A percentile compares a stretch with the other conserved stretches of the same genome.
Evolutionary conservation across 1,284 basidiomycete genomes (phyloP).

Genomic region (Ustilago nuda): DNA sequence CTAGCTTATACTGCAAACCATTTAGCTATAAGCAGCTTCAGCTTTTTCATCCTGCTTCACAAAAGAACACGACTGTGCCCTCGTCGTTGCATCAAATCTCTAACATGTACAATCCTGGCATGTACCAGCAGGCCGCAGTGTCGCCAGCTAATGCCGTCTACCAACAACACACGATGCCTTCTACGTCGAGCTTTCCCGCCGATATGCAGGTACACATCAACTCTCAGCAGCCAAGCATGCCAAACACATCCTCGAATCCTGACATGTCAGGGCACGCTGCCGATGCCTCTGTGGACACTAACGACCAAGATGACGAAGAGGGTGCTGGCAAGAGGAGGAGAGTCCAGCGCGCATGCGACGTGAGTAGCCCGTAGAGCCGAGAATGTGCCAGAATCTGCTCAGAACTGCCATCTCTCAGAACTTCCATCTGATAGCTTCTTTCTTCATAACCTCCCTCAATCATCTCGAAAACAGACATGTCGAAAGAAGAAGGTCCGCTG

Average conservation of each 20-base stretch:
- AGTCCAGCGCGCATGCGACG: slow-evolving; percentile 60
- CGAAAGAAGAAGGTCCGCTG: slow-evolving; percentile 65
- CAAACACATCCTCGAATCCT: slow-evolving; percentile 14
- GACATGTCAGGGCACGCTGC: slow-evolving; percentile 23
- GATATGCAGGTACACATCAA: slow-evolving; percentile 19
- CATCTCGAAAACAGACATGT: slow-evolving; percentile 37
- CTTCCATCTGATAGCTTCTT: not conserved
- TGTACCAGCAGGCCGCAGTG: slow-evolving; percentile 14
- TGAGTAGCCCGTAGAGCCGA: not conserved
- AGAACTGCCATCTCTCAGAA: not conserved
- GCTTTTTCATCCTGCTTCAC: too few relatives aligned
- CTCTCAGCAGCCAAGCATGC: slow-evolving; percentile 5
- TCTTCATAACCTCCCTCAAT: not conserved
- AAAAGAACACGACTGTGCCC: not conserved
- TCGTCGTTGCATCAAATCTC: not conserved
- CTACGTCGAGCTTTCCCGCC: slow-evolving; percentile 10
- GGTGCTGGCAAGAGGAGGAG: slow-evolving; percentile 55
- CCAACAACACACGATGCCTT: slow-evolving; percentile 25
- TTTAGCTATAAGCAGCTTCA: too few relatives aligned
- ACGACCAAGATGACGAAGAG: slow-evolving; percentile 49
- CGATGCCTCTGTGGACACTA: slow-evolving; percentile 23
- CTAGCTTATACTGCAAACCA: not conserved
- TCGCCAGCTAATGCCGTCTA: slow-evolving; percentile 22
- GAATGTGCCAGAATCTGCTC: not conserved
- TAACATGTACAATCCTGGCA: slow-evolving; percentile 21